Evolutionary conservation across 495 filamentous ascomycete species (phyloP), one percentile per base, ranked within the genome.

Genomic region (Daldinia caldariorum): DNA sequence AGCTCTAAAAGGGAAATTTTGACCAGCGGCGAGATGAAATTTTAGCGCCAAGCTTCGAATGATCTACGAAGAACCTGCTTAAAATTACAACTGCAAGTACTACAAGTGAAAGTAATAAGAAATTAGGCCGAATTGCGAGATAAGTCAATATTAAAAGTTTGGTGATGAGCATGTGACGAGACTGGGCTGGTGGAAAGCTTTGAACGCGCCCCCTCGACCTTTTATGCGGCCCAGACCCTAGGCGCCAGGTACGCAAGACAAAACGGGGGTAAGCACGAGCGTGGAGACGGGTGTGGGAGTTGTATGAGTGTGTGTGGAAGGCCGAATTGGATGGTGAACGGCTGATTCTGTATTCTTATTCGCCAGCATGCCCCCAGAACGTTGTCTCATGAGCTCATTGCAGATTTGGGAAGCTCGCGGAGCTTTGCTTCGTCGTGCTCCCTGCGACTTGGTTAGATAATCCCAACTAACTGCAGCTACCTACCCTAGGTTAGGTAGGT

Each of bases 231-330:
- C 70, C 51, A 53, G 60, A 62, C 39, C 60, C 70, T 72, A 68
- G 70, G 55, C 70, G 70, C 61, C 70, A 72, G 70, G 70, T 72
- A 72, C 70, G 70, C 65, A 65, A 72, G 70, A 72, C 70, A 38
- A 69, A 56, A 1, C 6, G 34, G 34, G 60, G 65, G 61, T 72
- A 68, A 72, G 65, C 70, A 65, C 56, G 29, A 61, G 43, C 59
- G 61, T 67, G 49, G 65, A 68, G 70, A 65, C 67, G 69, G 69
- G 69, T 67, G 43, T 47, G 43, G 43, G 43, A 32, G 49, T 26
- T 26, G 26, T 26, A 1, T 26, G 26, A 26, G 26, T 26, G 26
- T 26, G 68, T 67, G 57, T 59, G 69, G 37, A 54, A 47, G 43
- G 51, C 41, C 64, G 56, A 68, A 68, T 64, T 65, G 64, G 64